Evolutionary conservation across 1,139 yeast genomes (phyloP).

Genomic region (Barnettozyma hawaiiensis): DNA sequence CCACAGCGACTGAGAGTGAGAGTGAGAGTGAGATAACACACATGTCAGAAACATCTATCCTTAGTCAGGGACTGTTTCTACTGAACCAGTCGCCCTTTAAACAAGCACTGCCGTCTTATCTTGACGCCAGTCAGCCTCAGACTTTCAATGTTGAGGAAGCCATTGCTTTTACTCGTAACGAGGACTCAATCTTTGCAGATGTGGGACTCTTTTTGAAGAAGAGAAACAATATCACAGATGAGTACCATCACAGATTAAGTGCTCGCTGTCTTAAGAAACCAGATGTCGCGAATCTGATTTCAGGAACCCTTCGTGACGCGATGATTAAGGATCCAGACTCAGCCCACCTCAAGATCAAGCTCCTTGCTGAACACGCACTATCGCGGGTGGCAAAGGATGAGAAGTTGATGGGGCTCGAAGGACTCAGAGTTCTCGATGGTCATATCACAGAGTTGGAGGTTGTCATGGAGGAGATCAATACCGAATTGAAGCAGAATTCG

Average conservation of each 20-base stretch:
- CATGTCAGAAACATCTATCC: conserved; percentile 5
- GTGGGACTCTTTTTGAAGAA: conserved; percentile 8
- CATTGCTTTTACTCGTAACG: conserved; percentile 7
- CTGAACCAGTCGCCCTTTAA: conserved; percentile 21
- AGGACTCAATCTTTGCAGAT: conserved; percentile 5
- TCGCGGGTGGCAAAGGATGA: conserved; percentile 12
- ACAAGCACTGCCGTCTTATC: conserved; percentile 12
- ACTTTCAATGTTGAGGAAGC: conserved; percentile 10
- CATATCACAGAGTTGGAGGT: conserved; percentile 10
- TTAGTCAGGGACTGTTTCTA: conserved; percentile 9
- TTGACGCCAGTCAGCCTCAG: conserved; percentile 1
- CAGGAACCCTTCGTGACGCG: conserved; percentile 11
- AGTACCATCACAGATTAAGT: conserved; percentile 7
- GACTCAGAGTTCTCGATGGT: conserved; percentile 7
- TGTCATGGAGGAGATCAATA: conserved; percentile 13
- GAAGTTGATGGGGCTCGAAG: conserved; percentile 14
- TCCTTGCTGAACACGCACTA: conserved; percentile 20
- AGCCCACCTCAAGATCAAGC: conserved; percentile 17
- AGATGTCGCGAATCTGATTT: neutral
- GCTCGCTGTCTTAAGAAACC: conserved; percentile 9
- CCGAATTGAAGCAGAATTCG: conserved; percentile 16
- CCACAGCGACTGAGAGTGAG: neutral
- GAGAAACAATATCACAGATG: conserved; percentile 1
- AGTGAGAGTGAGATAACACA: no score
- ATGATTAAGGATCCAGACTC: conserved; percentile 12